Evolutionary conservation across 495 filamentous ascomycete species (phyloP).

Genomic region (Podospora sp.): DNA sequence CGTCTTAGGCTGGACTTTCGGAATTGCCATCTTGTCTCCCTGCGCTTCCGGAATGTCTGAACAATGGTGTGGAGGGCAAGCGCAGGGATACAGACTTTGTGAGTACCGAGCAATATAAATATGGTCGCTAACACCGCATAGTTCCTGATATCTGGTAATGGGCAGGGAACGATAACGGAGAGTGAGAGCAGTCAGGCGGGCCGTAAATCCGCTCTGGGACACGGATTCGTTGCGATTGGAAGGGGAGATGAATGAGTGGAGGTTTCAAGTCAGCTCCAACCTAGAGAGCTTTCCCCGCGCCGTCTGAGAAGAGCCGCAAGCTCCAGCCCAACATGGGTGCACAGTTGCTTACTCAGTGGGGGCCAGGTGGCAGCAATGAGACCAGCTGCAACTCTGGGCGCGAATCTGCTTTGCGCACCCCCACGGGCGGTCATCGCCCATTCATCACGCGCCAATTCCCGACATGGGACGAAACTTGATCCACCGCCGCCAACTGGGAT

Average conservation of each 20-base stretch:
- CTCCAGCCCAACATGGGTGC: background rate
- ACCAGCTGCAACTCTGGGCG: background rate
- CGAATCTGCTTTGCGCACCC: background rate
- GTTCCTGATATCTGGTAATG: background rate
- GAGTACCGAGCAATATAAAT: background rate
- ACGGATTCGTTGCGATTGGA: background rate
- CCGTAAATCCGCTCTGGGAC: background rate
- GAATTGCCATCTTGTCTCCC: conserved; percentile 40
- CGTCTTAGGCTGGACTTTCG: conserved; percentile 29
- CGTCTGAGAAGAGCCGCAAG: background rate
- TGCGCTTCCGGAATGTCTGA: background rate
- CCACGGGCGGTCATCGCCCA: background rate
- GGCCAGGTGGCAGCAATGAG: background rate
- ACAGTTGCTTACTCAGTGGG: background rate
- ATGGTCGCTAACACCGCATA: background rate
- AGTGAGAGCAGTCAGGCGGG: background rate
- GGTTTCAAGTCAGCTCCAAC: background rate
- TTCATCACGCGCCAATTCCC: background rate
- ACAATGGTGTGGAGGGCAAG: background rate
- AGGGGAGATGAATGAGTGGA: background rate
- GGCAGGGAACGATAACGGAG: background rate
- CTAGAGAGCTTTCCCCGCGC: background rate
- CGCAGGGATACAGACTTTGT: background rate
- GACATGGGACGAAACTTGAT: conserved; percentile 7
- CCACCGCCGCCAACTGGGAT: background rate